These are phyloP conservation scores for Chalaropsis ovoidea DNA, from an alignment of 2,329 filamentous ascomycete species.

Conservation along the genomic window DNA sequence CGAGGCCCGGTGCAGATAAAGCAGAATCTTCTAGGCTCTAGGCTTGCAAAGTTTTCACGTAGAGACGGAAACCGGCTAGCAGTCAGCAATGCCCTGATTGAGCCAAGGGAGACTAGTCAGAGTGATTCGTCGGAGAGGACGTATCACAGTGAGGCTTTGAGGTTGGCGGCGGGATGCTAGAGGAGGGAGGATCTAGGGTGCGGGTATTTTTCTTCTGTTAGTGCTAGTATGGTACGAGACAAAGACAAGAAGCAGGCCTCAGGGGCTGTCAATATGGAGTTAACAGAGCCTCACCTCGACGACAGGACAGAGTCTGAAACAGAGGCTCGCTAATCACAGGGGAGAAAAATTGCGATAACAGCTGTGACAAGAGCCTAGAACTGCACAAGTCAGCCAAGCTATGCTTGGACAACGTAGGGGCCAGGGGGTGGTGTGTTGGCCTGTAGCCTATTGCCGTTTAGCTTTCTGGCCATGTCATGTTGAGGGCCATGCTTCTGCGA, in stretches of 20 bases:
- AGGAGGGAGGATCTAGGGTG: constrained; percentile 1
- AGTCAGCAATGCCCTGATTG: background rate
- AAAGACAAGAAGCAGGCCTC: background rate
- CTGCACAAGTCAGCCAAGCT: background rate
- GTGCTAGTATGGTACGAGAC: background rate
- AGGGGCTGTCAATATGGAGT: background rate
- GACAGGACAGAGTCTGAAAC: background rate
- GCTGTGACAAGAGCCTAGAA: background rate
- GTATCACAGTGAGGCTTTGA: background rate
- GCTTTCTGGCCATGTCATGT: background rate
- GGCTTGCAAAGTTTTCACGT: background rate
- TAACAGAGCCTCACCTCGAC: background rate
- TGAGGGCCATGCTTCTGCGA: background rate
- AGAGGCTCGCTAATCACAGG: background rate
- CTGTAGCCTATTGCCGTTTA: too few relatives aligned
- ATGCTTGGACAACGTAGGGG: too few relatives aligned
- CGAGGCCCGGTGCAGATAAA: background rate
- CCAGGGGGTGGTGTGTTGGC: too few relatives aligned
- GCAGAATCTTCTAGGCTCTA: background rate
- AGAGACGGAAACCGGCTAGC: background rate
- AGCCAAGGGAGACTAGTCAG: background rate
- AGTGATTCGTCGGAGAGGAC: background rate
- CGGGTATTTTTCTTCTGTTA: background rate
- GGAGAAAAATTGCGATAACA: background rate
- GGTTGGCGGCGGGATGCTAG: background rate